phyloP scores from a whole-genome alignment of 2,329 filamentous ascomycete genomes.

The Celoporthe dispersa region DNA sequence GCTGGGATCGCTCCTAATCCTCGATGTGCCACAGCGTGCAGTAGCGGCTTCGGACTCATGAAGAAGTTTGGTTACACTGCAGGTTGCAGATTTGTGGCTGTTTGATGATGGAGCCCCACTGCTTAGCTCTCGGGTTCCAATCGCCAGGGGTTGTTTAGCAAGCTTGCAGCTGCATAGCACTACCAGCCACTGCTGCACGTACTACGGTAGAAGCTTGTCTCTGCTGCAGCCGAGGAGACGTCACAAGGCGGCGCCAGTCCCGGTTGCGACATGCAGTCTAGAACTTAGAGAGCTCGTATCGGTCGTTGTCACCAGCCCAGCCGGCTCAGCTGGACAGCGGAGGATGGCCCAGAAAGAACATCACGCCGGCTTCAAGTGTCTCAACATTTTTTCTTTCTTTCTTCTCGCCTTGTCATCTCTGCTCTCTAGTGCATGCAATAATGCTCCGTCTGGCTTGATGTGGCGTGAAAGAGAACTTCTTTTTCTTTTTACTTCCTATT shows the following conservation, averaged over 20 bases:
- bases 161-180: conserved; percentile 19
- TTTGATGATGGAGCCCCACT: conserved; percentile 13
- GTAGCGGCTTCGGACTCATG: conserved; percentile 18
- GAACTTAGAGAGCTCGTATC: conserved; percentile 11
- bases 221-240: conserved; percentile 7
- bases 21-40: conserved; percentile 10
- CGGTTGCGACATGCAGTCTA: conserved; percentile 14
- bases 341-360: background rate
- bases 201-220: background rate
- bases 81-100: conserved; percentile 22
- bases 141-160: conserved; percentile 9
- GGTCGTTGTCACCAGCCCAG: background rate
- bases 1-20: background rate
- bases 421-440: background rate
- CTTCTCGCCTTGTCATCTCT: background rate
- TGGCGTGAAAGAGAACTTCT: background rate
- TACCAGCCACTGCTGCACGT: background rate
- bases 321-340: background rate
- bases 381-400: background rate
- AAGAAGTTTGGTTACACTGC: conserved; percentile 26
- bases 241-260: conserved; percentile 15
- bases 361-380: background rate
- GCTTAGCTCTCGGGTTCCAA: background rate
- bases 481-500: background rate
- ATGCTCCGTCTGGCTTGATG: background rate